These are phyloP conservation scores for Leishmania guyanensis DNA, from an alignment of 208 protist species.

Conservation along the genomic window DNA sequence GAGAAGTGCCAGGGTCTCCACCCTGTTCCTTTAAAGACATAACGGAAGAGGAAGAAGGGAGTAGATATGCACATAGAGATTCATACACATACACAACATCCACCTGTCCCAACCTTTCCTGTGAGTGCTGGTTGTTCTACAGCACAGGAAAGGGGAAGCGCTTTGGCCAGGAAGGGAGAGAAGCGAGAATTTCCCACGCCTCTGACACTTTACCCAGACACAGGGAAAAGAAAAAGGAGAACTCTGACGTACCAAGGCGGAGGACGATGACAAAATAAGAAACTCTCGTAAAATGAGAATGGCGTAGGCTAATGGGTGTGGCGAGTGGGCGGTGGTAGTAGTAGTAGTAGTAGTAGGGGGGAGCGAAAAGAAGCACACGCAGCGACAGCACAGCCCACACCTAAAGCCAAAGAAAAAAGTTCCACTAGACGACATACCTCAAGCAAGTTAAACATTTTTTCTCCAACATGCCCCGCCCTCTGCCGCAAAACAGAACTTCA, in stretches of 20 bases:
- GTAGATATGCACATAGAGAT: slow-evolving; percentile 6
- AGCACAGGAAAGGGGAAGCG: not conserved
- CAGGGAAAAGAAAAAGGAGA: not conserved
- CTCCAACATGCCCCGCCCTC: too few relatives aligned
- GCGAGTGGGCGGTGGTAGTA: not conserved
- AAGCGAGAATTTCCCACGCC: not conserved
- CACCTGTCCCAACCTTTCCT: too few relatives aligned
- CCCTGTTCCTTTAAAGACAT: not conserved
- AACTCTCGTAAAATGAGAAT: not conserved
- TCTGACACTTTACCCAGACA: too few relatives aligned
- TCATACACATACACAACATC: not conserved
- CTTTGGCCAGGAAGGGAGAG: not conserved
- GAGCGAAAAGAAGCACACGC: too few relatives aligned
- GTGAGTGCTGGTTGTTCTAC: slow-evolving; percentile 2
- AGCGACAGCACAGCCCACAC: too few relatives aligned
- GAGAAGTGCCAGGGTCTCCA: slow-evolving; percentile 6
- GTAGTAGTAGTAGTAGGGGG: too few relatives aligned
- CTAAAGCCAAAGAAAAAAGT: too few relatives aligned
- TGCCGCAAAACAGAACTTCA: too few relatives aligned
- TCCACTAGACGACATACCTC: too few relatives aligned
- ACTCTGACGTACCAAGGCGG: not conserved
- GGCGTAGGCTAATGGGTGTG: not conserved
- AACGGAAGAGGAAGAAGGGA: not conserved
- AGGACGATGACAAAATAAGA: not conserved
- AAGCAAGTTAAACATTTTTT: too few relatives aligned